Evolutionary conservation across 2,329 filamentous ascomycete species (phyloP).

Genomic region (Colletotrichum costaricense): DNA sequence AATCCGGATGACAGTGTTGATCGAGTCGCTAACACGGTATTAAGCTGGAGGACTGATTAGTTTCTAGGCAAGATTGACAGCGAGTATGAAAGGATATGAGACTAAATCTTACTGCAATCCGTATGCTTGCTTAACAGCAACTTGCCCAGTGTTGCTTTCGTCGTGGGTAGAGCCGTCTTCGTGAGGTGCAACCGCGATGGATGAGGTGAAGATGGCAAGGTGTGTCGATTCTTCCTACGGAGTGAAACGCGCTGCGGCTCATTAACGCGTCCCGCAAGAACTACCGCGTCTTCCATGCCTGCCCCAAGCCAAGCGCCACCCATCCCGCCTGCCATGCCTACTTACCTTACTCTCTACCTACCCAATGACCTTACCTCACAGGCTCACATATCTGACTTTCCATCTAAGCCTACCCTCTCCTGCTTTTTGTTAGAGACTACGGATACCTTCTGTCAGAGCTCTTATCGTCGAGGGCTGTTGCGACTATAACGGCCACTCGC

Average conservation of each 20-base stretch:
- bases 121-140: too few relatives aligned
- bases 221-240: slow-evolving; percentile 9
- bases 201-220: slow-evolving; percentile 26
- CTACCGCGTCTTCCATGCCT: slow-evolving; percentile 21
- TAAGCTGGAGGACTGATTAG: background rate
- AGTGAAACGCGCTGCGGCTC: slow-evolving; percentile 34
- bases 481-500: background rate
- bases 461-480: background rate
- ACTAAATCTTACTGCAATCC: background rate
- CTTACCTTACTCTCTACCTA: background rate
- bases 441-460: background rate
- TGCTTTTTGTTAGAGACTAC: slow-evolving; percentile 43
- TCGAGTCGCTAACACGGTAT: slow-evolving; percentile 26
- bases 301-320: slow-evolving; percentile 9
- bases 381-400: background rate
- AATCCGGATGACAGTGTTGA: slow-evolving; percentile 25
- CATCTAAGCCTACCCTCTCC: slow-evolving; percentile 33
- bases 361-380: background rate
- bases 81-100: background rate
- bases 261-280: slow-evolving; percentile 31
- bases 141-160: background rate
- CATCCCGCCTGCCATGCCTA: background rate
- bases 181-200: background rate
- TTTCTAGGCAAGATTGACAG: background rate
- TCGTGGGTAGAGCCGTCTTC: background rate